These are phyloP conservation scores for Purshia tridentata DNA, from an alignment of 306 rosid species.

Conservation along the genomic window DNA sequence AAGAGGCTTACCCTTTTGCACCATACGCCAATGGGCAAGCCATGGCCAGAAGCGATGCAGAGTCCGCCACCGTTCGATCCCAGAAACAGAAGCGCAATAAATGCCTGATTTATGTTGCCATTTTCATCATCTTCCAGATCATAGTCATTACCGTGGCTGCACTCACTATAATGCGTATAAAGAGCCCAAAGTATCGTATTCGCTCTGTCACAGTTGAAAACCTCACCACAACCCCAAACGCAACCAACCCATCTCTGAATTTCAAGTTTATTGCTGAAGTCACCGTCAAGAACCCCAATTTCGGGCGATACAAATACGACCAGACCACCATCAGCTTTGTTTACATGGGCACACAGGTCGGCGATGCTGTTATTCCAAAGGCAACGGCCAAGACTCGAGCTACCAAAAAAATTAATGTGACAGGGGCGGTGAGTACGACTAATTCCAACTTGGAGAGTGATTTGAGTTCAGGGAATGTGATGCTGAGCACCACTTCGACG, in stretches of 20 bases:
- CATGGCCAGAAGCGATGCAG: slow-evolving; percentile 15
- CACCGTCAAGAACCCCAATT: slow-evolving; percentile 21
- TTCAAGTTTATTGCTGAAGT: slow-evolving; percentile 4
- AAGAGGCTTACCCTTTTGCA: slow-evolving; percentile 6
- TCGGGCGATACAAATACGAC: slow-evolving; percentile 17
- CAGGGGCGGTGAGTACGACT: neutral
- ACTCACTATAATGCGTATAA: slow-evolving; percentile 5
- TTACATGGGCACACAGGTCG: neutral
- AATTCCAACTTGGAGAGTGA: slow-evolving; percentile 4
- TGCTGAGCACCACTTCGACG: slow-evolving; percentile 6
- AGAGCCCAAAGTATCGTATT: slow-evolving; percentile 21
- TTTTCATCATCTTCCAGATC: slow-evolving; percentile 6
- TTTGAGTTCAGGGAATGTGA: slow-evolving; percentile 11
- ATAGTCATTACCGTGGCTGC: slow-evolving; percentile 3
- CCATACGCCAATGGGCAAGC: slow-evolving; percentile 9
- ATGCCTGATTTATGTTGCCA: neutral
- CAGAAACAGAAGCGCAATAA: neutral
- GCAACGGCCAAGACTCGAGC: slow-evolving; percentile 19
- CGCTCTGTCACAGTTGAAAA: slow-evolving; percentile 5
- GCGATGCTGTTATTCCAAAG: slow-evolving; percentile 3
- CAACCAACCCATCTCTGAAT: neutral
- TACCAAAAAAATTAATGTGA: slow-evolving; percentile 17
- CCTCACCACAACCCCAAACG: neutral
- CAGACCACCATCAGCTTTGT: neutral
- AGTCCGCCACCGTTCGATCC: slow-evolving; percentile 1